phyloP scores from a whole-genome alignment of 352 stramenopile species.

The Blastocystis hominis region DNA sequence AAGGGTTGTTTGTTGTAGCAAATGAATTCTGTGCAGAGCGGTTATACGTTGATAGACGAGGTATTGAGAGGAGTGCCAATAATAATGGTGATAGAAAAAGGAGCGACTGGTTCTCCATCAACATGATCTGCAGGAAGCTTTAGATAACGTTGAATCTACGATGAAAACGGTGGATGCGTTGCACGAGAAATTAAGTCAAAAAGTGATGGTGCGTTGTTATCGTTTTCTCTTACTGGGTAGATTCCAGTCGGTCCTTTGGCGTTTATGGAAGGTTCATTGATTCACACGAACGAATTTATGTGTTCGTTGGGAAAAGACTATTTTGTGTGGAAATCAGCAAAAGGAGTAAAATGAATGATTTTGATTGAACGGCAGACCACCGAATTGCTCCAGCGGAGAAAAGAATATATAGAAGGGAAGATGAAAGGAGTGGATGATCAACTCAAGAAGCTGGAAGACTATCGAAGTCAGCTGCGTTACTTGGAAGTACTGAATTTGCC shows the following conservation, averaged over 20 bases:
- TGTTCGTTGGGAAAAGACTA: constrained; percentile 47
- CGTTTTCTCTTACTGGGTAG: not conserved
- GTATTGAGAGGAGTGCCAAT: not conserved
- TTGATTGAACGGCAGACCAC: not conserved
- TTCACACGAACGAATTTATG: constrained; percentile 54
- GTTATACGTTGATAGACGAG: constrained; percentile 3
- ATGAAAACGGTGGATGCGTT: constrained; percentile 7
- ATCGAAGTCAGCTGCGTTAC: constrained; percentile 6
- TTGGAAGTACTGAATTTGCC: not conserved
- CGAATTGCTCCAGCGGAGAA: constrained; percentile 30
- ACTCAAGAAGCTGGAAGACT: constrained; percentile 18
- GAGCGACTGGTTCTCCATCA: not conserved
- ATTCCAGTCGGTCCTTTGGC: constrained; percentile 39
- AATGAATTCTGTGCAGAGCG: constrained; percentile 20
- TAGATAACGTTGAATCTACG: constrained; percentile 34
- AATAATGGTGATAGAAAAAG: constrained; percentile 9
- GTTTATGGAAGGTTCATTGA: constrained; percentile 36
- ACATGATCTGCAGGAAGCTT: constrained; percentile 11
- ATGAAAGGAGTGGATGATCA: constrained; percentile 25
- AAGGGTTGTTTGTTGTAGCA: constrained; percentile 23
- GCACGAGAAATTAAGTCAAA: constrained; percentile 16
- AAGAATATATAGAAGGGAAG: constrained; percentile 31
- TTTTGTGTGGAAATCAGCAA: constrained; percentile 41
- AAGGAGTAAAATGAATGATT: not conserved
- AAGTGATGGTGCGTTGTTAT: constrained; percentile 35